Conservation (phyloP, 1,284 basidiomycete genomes). For the Cryptococcus sp. region DNA sequence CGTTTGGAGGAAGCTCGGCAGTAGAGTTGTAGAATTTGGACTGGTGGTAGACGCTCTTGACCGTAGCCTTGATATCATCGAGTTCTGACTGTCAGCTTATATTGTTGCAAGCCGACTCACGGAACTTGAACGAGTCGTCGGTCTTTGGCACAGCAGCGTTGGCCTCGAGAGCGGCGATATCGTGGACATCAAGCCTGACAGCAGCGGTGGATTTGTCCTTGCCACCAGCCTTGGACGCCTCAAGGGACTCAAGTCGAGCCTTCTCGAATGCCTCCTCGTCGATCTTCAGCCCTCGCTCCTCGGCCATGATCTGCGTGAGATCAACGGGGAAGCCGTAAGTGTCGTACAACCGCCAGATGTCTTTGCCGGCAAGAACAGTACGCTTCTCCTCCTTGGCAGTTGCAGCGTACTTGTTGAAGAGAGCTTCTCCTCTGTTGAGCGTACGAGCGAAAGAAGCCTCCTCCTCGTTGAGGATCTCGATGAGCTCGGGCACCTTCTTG, state of each 20-base stretch:
- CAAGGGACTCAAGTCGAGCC: constrained; percentile 84
- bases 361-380: constrained; percentile 78
- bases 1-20: constrained; percentile 61
- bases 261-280: constrained; percentile 88
- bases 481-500: constrained; percentile 79
- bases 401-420: constrained; percentile 88
- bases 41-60: constrained; percentile 86
- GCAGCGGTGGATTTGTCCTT: constrained; percentile 62
- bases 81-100: constrained; percentile 57
- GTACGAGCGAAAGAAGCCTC: constrained; percentile 96
- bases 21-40: constrained; percentile 76
- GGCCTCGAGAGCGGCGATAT: constrained; percentile 83
- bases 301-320: constrained; percentile 95
- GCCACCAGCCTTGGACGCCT: constrained; percentile 78
- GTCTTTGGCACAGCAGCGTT: constrained; percentile 84
- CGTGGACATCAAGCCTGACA: constrained; percentile 95
- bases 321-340: constrained; percentile 99
- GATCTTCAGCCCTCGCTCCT: constrained; percentile 82
- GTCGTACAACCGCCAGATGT: constrained; percentile 97
- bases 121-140: constrained; percentile 87
- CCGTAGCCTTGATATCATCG: constrained; percentile 72
- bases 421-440: constrained; percentile 91
- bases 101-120: constrained; percentile 58
- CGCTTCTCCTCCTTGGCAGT: constrained; percentile 67
- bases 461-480: constrained; percentile 96